Conservation (phyloP, 306 rosid species). For the Lithocarpus polystachyus region DNA sequence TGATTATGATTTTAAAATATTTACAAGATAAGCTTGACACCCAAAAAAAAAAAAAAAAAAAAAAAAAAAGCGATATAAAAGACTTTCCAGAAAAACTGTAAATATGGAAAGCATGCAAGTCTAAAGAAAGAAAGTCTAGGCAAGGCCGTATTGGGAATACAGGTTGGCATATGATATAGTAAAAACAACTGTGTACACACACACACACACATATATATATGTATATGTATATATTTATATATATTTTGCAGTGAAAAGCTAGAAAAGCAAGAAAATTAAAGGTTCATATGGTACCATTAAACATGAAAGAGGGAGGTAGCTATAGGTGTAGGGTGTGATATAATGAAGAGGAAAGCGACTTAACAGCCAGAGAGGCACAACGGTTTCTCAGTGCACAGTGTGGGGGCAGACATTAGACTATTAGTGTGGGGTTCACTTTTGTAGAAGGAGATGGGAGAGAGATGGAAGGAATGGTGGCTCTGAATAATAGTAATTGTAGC, state of each 20-base stretch:
- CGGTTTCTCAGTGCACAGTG: conserved; percentile 39
- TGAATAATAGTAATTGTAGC: not conserved
- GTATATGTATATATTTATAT: no score
- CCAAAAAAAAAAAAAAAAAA: no score
- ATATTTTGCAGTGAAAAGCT: conserved; percentile 39
- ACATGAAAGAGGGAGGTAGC: conserved; percentile 34
- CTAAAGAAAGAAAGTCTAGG: no score
- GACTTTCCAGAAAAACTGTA: no score
- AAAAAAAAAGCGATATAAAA: no score
- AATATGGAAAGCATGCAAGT: no score
- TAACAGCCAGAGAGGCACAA: conserved; percentile 40
- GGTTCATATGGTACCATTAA: conserved; percentile 16
- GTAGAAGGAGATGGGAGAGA: not conserved
- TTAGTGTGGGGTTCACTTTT: conserved; percentile 52
- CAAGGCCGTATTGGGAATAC: no score
- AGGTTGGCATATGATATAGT: no score
- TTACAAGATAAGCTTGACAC: no score
- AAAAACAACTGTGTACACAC: no score
- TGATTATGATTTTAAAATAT: no score
- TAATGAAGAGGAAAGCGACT: conserved; percentile 50
- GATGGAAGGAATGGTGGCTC: conserved; percentile 10
- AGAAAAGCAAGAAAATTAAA: conserved; percentile 32
- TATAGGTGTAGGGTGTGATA: conserved; percentile 17
- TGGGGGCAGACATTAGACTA: conserved; percentile 2
- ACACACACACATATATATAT: no score